These are phyloP conservation scores for Arthrocladium fulminans DNA, from an alignment of 2,329 filamentous ascomycete genomes.

Conservation along the genomic window DNA sequence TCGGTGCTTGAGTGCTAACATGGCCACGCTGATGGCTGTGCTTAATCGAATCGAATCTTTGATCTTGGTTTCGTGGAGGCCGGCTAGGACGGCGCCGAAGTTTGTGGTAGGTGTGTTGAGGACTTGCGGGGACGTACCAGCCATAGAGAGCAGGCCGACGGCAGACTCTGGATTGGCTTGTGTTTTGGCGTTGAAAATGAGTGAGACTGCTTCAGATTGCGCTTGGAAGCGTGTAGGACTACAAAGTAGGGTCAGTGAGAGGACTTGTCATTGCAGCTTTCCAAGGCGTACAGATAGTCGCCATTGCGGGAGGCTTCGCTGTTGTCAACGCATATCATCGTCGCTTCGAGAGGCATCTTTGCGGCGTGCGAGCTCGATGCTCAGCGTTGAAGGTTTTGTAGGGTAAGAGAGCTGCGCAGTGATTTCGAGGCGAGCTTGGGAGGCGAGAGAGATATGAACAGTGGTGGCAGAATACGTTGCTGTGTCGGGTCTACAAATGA, in stretches of 20 bases:
- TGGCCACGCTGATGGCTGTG: conserved; percentile 86
- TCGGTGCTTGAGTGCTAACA: conserved; percentile 90
- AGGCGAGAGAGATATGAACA: background rate
- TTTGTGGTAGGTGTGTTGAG: conserved; percentile 93
- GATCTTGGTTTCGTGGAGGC: conserved; percentile 89
- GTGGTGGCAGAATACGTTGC: background rate
- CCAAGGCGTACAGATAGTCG: conserved; percentile 56
- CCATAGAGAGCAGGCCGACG: conserved; percentile 98
- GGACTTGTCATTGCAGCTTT: background rate
- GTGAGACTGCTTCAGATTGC: conserved; percentile 87
- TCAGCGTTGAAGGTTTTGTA: background rate
- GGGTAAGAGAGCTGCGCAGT: too few species aligned
- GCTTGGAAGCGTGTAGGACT: conserved; percentile 92
- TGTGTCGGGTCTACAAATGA: background rate
- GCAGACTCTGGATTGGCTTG: conserved; percentile 93
- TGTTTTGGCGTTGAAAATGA: conserved; percentile 93
- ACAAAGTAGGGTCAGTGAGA: conserved; percentile 23
- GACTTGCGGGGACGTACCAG: conserved; percentile 92
- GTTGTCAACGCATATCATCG: conserved; percentile 97
- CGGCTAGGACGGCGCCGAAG: conserved; percentile 88
- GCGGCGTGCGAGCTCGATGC: conserved; percentile 26
- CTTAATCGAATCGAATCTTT: conserved; percentile 78
- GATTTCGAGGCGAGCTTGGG: too few species aligned
- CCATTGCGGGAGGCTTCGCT: conserved; percentile 97
- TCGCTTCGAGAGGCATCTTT: conserved; percentile 97